Conservation (phyloP, 2,329 filamentous ascomycete species). For the Calonectria ilicicola region DNA sequence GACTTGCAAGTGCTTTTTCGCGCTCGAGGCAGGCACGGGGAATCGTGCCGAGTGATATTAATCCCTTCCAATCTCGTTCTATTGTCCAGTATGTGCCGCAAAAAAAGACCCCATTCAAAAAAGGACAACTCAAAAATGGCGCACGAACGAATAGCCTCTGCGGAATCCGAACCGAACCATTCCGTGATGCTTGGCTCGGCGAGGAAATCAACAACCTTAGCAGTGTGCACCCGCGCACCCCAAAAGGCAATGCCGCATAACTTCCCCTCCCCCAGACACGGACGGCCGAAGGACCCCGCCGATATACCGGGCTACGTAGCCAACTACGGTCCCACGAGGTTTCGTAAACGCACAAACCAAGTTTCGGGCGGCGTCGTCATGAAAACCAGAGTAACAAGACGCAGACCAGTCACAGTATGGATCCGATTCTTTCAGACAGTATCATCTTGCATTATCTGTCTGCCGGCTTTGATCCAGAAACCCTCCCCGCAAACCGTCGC, state of each 20-base stretch:
- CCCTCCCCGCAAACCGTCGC: not conserved
- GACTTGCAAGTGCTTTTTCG: not conserved
- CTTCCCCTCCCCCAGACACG: not conserved
- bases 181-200: slow-evolving; percentile 28
- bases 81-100: not conserved
- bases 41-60: not conserved
- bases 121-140: too few species aligned
- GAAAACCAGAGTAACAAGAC: not conserved
- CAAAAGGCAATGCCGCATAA: not conserved
- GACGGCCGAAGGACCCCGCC: not conserved
- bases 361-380: not conserved
- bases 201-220: not conserved
- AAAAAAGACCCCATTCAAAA: too few species aligned
- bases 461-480: not conserved
- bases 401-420: not conserved
- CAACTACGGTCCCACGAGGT: not conserved
- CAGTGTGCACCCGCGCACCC: not conserved
- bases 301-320: not conserved
- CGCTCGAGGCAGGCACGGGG: not conserved
- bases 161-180: slow-evolving; percentile 42
- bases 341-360: not conserved
- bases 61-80: not conserved
- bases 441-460: slow-evolving; percentile 1
- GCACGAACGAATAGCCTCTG: not conserved
- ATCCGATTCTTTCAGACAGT: not conserved